Base-by-base conservation (phyloP, 2,329 filamentous ascomycete genomes). In the Leptographium wingfieldii region DNA sequence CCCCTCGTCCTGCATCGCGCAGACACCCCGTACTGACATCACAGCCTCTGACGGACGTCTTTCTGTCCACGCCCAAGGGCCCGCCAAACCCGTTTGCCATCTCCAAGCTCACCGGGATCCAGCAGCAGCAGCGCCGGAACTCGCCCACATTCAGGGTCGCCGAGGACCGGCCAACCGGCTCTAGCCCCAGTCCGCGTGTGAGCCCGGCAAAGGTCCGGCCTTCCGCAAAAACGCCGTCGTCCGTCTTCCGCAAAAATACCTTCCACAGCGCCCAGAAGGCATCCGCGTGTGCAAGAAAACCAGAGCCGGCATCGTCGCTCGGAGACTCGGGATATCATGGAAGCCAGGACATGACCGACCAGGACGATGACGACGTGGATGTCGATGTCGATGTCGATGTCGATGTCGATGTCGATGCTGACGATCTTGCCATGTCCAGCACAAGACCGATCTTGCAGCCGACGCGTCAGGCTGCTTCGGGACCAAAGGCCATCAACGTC, bases 271-370 rank as follows among this genome's bases (percentile, higher is more conserved):
- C 19, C 19, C 43, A 46, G 16, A 46, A n/a, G 25, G 12, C 49
- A 5, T 14, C 27, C 27, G 25, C 27, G 1, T 14, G 31, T 14
- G 12, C 49, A 27, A 4, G 49, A 22, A 55, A 46, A 33, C 16
- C 69, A 46, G 64, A 68, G n/a, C 62, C 69, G 48, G 64, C 68
- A 19, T 62, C 69, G n/a, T 68, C 74, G 25, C 68, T 74, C 54
- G 72, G 76, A 1, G 86, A 90, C 66, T 90, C 87, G 40, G 86
- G 87, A 33, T 90, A 89, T 67, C 83, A 88, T 72, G 86, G 85
- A 55, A 87, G 84, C 66, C 83, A 85, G 65, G 74, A 76, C 3
- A 77, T 31, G 12, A 27, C 14, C 55, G 27, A 56, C 3, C 57
- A 63, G 14, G 63, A 66, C 38, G 68, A 69, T 9, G 65, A 68